Base-by-base conservation (phyloP, 106 monocot species). In the Vanilla planifolia region DNA sequence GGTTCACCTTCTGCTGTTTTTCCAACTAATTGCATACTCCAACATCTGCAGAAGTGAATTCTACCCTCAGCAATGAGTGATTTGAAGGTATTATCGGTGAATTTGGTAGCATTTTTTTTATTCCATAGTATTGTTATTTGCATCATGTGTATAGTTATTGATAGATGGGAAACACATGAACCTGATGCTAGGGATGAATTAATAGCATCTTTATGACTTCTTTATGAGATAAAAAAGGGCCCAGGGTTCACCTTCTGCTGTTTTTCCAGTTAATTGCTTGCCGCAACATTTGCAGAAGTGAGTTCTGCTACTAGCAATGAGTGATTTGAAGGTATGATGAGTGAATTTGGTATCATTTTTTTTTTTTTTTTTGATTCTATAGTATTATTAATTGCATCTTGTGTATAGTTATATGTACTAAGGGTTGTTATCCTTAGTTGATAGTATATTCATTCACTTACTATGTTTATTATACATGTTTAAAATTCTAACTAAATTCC, bases 141-240 rank as follows among this genome's bases (percentile, higher is more conserved):
- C n/a, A n/a, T n/a, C n/a, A n/a, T n/a, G n/a, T n/a, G n/a, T n/a
- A n/a, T n/a, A 42, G 93, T 82, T 33, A 52, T 82, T 21, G 76
- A 85, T 61, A 79, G 69, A 29, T 89, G 74, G 71, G 58, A 72
- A 64, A 73, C 51, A 8, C 77, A 66, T 43, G 82, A 82, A 2
- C 47, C 79, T 63, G 66, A 40, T 70, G 73, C 77, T 22, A 46
- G 57, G 10, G 79, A 82, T 39, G 89, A 82, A 9, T 52, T 82
- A 8, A 65, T 79, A 75, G 89, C 85, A 75, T 85, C 93, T 28
- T 59, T 73, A 9, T 59, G 78, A 34, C 82, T 85, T 60, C 67
- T 80, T 24, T 52, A 70, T 42, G 77, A 89, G 62, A 39, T 93
- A 44, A 76, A 93, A 69, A 64, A 93, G 85, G 72, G 71, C 78